Base-by-base conservation (phyloP, 805 yeast genomes). In the Myxozyma neotropica region DNA sequence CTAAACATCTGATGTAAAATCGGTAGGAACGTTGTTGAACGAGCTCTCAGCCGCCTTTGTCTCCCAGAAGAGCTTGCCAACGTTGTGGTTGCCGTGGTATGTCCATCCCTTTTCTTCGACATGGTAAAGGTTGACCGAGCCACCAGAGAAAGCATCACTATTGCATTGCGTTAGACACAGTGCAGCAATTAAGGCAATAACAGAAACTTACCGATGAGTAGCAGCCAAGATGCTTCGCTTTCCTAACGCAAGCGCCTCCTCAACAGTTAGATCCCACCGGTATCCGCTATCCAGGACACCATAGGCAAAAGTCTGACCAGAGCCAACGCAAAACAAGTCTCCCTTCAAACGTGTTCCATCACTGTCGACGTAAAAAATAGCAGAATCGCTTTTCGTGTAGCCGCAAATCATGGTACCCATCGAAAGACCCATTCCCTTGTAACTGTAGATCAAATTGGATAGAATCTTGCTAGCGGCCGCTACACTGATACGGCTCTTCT, bases 391-490 rank as follows among this genome's bases (percentile, higher is more conserved):
- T 71, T 89, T 86, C 24, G 98, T 93, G 75, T 87, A 89, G 24
- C 99, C 99, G 80, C 98, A 94, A 68, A 94, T 81, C 99, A 94
- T 94, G 2, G 99, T 94, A 74, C 99, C 99, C 99, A 94, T 94
- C 13, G 96, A 88, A 63, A 94, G 81, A n/a, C 99, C 99, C 84
- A 92, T 88, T 55, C 99, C 99, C 77, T 94, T 94, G 78, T 94
- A 94, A 68, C 85, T 83, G 75, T 92, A 94, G 21, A 92, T 94
- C 75, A 93, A 81, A 47, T 94, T 94, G 57, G 93, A 80, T 70
- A 94, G 80, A 64, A 94, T 92, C 78, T 94, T 94, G 31, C 96
- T 89, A 8, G 99, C 98, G 10, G 98, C 96, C 33, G 97, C 94
- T 39, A 93, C 98, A 4, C 94, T 84, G 67, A 94, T 94, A 69